Conservation (phyloP, 23 red algal species). For the Gracilaria gracilis region DNA sequence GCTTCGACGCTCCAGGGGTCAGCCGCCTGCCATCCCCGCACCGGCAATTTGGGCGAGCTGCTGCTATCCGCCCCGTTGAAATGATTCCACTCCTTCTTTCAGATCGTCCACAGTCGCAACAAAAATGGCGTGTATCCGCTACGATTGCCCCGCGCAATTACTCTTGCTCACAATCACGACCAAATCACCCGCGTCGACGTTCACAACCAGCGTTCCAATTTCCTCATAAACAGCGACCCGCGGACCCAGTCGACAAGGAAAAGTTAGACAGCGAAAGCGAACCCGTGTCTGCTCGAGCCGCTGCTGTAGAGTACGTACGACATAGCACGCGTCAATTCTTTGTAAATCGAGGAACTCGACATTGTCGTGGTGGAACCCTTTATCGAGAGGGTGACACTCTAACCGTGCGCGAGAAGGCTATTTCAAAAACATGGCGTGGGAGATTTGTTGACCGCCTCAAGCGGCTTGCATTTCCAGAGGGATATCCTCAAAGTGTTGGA, state of each 20-base stretch:
- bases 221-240: constrained; percentile 20
- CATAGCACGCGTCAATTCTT: constrained; percentile 74
- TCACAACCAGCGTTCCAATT: constrained; percentile 7
- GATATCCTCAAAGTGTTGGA: constrained; percentile 87
- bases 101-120: background rate
- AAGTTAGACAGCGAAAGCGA: constrained; percentile 32
- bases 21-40: no score
- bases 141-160: background rate
- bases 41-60: background rate
- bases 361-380: background rate
- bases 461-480: constrained; percentile 84
- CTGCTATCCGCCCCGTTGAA: background rate
- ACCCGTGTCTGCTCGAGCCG: constrained; percentile 64
- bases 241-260: constrained; percentile 32
- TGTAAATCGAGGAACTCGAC: constrained; percentile 16
- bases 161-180: background rate
- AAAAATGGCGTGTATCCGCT: background rate
- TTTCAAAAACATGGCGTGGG: constrained; percentile 69
- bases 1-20: no score
- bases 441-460: constrained; percentile 79
- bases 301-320: constrained; percentile 75
- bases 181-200: background rate
- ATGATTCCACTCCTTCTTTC: constrained; percentile 12
- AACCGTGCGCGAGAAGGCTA: constrained; percentile 53
- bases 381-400: constrained; percentile 50